Base-by-base conservation (phyloP, 371 early-diverging fungal genomes). In the Phascolomyces articulosus region DNA sequence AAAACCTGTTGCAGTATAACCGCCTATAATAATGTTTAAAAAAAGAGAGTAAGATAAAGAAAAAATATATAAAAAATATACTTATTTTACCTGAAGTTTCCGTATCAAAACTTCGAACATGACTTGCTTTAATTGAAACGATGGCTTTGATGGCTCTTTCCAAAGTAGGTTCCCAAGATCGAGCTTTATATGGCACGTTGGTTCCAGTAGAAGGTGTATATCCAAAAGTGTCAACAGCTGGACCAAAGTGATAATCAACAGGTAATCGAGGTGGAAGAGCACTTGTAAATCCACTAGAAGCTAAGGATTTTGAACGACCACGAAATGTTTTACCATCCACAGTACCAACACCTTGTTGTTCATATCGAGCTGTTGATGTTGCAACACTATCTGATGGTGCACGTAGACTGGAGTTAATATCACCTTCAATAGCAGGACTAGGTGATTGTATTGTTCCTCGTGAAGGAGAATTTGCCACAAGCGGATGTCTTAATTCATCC, bases 81-180 rank as follows among this genome's bases (percentile, higher is more conserved):
- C 21, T 56, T 41, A 21, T 76, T 40, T 84, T 88, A 73, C 90
- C 93, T 51, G 94, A 87, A 20, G 86, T 86, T 71, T 96, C 95
- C 0, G 95, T 95, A 74, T 96, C 96, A 72, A 96, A 95, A 31
- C 93, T 87, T 21, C 91, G 81, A 58, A 93, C 93, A 72, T 93
- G 91, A 57, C 89, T 90, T 26, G 92, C 92, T 54, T 91, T 85
- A 64, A 96, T 91, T 23, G 93, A 90, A 15, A 96, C 92, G 62
- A 95, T 92, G 24, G 93, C 84, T 44, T 81, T 84, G 55, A 92
- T 88, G n/a, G 91, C 89, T 24, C 73, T 76, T 71, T 92, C 90
- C 29, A 95, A 71, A 7, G 92, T 92, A 10, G 74, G 77, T 73
- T 93, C 89, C 94, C 95, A 94, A 15, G 85, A 79, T 28, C 71